A percentile compares a stretch with the other conserved stretches of the same genome.
phyloP scores from a whole-genome alignment of 225 moss, liverwort and hornwort genomes.

The Takakia lepidozioides region DNA sequence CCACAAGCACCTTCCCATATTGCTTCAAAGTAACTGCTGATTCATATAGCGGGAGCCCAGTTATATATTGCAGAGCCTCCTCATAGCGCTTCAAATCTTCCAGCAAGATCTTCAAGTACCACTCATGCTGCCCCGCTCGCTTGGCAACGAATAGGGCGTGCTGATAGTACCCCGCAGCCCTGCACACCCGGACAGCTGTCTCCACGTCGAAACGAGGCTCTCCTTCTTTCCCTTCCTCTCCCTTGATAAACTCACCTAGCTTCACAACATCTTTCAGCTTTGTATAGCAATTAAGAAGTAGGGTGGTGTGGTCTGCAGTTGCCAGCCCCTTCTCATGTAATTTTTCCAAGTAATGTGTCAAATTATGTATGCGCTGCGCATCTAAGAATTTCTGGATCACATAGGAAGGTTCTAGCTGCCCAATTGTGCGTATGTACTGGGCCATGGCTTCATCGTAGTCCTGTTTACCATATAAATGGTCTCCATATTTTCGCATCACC shows the following conservation, averaged over 20 bases:
- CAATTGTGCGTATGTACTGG: constrained; percentile 98
- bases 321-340: constrained; percentile 91
- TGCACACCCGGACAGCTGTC: constrained; percentile 87
- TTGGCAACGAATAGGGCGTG: constrained; percentile 95
- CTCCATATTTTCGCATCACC: constrained; percentile 99
- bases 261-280: constrained; percentile 97
- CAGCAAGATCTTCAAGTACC: constrained; percentile 88
- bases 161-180: constrained; percentile 92
- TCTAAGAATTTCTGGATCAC: constrained; percentile 98
- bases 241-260: constrained; percentile 88
- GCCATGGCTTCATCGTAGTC: constrained; percentile 90
- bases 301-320: constrained; percentile 95
- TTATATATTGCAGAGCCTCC: constrained; percentile 86
- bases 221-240: constrained; percentile 86
- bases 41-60: constrained; percentile 85
- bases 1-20: constrained; percentile 93
- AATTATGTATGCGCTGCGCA: constrained; percentile 94
- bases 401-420: constrained; percentile 96
- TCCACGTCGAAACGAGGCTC: constrained; percentile 90
- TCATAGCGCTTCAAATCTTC: constrained; percentile 93
- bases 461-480: constrained; percentile 89
- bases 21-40: constrained; percentile 74
- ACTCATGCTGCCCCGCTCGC: constrained; percentile 93
- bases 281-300: constrained; percentile 97
- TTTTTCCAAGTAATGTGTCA: constrained; percentile 89